Evolutionary conservation across 208 protist species (phyloP).

Genomic region (Leishmania lainsoni): DNA sequence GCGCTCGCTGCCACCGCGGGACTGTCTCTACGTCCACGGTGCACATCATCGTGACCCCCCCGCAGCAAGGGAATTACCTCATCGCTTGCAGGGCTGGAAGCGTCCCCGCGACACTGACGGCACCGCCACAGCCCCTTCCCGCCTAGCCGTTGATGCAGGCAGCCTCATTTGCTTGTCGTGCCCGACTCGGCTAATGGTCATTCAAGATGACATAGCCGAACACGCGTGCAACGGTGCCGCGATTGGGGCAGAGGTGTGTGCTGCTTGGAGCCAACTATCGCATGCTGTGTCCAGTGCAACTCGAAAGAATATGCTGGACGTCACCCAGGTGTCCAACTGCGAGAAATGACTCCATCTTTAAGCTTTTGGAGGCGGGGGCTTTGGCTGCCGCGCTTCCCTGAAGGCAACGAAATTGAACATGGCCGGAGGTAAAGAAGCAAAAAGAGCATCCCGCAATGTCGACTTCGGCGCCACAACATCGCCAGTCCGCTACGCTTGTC

Average conservation of each 20-base stretch:
- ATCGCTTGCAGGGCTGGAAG: neutral
- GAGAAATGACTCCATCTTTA: neutral
- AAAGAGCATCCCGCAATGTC: neutral
- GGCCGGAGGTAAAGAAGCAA: neutral
- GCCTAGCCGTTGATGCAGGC: neutral
- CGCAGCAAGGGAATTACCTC: neutral
- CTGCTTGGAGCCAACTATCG: conserved; percentile 22
- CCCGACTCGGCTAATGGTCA: conserved; percentile 37
- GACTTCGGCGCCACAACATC: neutral
- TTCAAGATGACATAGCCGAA: conserved; percentile 39
- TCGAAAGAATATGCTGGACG: neutral
- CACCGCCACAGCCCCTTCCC: neutral
- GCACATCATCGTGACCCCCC: conserved; percentile 19
- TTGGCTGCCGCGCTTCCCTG: neutral
- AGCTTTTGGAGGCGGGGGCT: neutral
- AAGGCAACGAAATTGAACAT: neutral
- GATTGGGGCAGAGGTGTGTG: conserved; percentile 6
- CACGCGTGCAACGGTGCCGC: conserved; percentile 11
- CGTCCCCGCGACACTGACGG: neutral
- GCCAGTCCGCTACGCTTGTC: neutral
- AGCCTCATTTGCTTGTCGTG: conserved; percentile 37
- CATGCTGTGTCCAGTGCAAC: neutral
- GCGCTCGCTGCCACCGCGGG: conserved; percentile 18
- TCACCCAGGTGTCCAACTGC: neutral
- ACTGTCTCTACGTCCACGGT: conserved; percentile 40